These are phyloP conservation scores for Halophytophthora batemanensis DNA, from an alignment of 352 stramenopile genomes.

Conservation along the genomic window DNA sequence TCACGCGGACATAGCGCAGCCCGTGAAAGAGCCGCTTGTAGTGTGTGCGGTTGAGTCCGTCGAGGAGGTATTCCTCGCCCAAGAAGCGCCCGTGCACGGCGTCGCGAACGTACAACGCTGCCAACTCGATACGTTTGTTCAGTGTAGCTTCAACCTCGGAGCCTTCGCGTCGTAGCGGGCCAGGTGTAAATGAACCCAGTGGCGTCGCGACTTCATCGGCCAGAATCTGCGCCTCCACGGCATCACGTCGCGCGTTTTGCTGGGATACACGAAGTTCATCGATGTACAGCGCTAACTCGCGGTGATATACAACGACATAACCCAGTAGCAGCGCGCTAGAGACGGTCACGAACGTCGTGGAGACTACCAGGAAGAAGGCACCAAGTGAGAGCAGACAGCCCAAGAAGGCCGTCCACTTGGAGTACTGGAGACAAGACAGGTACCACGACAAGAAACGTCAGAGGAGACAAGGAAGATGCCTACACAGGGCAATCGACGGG, in stretches of 20 bases:
- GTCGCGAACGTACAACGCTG: constrained; percentile 45
- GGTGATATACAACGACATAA: constrained; percentile 28
- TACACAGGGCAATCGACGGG: background rate
- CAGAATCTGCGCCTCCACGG: constrained; percentile 16
- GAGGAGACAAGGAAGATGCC: no score
- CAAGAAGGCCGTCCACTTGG: constrained; percentile 43
- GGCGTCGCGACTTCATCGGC: constrained; percentile 7
- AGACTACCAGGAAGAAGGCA: constrained; percentile 47
- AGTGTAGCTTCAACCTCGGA: background rate
- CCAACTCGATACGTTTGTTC: constrained; percentile 31
- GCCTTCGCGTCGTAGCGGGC: background rate
- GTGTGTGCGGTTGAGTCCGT: constrained; percentile 40
- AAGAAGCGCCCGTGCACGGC: constrained; percentile 45
- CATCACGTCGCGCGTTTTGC: constrained; percentile 7
- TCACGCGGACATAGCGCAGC: constrained; percentile 33
- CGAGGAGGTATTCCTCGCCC: constrained; percentile 43
- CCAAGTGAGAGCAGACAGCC: constrained; percentile 40
- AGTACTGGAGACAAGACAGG: constrained; percentile 28
- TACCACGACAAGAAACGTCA: background rate
- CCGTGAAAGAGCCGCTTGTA: constrained; percentile 54
- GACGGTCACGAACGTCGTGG: constrained; percentile 29
- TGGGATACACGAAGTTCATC: constrained; percentile 21
- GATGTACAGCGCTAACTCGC: constrained; percentile 21
- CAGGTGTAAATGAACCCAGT: constrained; percentile 6
- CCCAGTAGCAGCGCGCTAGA: constrained; percentile 17